Conservation (phyloP, 768 basidiomycete genomes). For the Termitomyces sp. region DNA sequence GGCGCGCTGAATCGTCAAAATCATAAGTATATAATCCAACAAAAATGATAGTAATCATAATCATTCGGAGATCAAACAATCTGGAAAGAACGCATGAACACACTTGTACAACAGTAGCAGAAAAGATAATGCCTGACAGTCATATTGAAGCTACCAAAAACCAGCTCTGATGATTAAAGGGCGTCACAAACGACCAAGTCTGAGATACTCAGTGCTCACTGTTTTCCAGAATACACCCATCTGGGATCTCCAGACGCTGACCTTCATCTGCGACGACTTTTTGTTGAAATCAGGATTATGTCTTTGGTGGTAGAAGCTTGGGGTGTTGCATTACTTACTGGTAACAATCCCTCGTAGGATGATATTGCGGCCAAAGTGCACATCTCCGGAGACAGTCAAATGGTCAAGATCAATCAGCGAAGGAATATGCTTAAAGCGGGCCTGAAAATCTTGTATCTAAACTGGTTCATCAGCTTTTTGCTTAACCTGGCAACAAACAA, state of each 20-base stretch:
- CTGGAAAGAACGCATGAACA: not conserved
- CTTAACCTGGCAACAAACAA: constrained; percentile 25
- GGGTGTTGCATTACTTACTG: constrained; percentile 23
- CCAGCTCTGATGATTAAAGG: constrained; percentile 41
- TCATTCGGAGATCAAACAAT: not conserved
- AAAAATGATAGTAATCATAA: not conserved
- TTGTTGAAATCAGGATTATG: not conserved
- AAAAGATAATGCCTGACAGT: constrained; percentile 35
- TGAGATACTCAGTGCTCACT: constrained; percentile 23
- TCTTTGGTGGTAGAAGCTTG: not conserved
- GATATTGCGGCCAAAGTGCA: constrained; percentile 66
- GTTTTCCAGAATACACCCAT: constrained; percentile 59
- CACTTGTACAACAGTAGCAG: not conserved
- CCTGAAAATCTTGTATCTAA: constrained; percentile 66
- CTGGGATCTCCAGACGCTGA: constrained; percentile 60
- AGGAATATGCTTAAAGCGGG: constrained; percentile 78
- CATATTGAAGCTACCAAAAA: constrained; percentile 74
- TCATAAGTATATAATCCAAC: not conserved
- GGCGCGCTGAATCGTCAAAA: no score
- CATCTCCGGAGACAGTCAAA: constrained; percentile 75
- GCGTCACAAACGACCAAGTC: not conserved
- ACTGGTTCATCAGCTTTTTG: not conserved
- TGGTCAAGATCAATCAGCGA: constrained; percentile 76
- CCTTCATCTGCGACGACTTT: constrained; percentile 59
- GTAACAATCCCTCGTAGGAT: constrained; percentile 78